Evolutionary conservation across 148 eudicot species (phyloP).

Genomic region (Talinum fruticosum): DNA sequence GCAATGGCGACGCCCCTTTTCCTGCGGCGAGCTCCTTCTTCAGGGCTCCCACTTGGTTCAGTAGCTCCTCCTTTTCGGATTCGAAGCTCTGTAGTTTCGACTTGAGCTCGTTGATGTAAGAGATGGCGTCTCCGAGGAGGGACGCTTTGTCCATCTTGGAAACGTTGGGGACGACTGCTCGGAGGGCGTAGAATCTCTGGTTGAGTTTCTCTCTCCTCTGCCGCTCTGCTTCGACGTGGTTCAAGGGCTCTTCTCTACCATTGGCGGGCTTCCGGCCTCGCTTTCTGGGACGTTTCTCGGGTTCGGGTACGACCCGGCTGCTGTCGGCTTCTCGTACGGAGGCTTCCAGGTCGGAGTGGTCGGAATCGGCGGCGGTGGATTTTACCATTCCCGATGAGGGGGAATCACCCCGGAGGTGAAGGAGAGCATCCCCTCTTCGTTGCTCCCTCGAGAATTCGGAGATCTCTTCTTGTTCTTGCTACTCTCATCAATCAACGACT

Average conservation of each 20-base stretch:
- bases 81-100: constrained; percentile 47
- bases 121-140: constrained; percentile 76
- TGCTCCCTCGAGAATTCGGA: constrained; percentile 50
- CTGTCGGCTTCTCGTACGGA: constrained; percentile 70
- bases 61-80: constrained; percentile 52
- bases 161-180: constrained; percentile 93
- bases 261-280: constrained; percentile 93
- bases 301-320: constrained; percentile 50
- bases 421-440: constrained; percentile 78
- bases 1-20: constrained; percentile 22
- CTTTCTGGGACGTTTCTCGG: constrained; percentile 70
- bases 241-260: constrained; percentile 88
- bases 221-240: constrained; percentile 93
- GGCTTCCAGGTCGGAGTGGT: constrained; percentile 77
- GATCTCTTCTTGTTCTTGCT: constrained; percentile 51
- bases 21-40: constrained; percentile 44
- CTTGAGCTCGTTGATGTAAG: constrained; percentile 75
- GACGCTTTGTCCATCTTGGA: constrained; percentile 99
- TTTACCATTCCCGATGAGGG: constrained; percentile 44
- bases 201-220: constrained; percentile 92
- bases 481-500: constrained; percentile 35
- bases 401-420: constrained; percentile 64
- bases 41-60: constrained; percentile 38
- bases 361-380: constrained; percentile 49
- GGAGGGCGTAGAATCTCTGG: constrained; percentile 73